Percentiles rank a stretch among this genome's conserved stretches.
phyloP scores from a whole-genome alignment of 345 rosid genomes.

The Erucastrum elatum region DNA sequence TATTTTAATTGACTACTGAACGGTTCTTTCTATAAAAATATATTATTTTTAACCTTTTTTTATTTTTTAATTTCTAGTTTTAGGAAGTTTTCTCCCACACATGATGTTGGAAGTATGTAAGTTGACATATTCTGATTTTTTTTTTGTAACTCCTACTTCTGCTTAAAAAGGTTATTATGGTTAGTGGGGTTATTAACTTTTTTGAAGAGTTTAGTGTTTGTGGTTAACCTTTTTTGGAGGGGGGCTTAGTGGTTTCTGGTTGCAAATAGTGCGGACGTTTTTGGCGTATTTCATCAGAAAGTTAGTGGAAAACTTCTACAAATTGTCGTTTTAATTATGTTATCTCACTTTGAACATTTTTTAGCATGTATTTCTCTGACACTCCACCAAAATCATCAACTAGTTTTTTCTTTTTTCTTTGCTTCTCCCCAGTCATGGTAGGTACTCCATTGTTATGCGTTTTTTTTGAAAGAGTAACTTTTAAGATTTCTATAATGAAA shows the following conservation, averaged over 20 bases:
- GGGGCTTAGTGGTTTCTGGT: not conserved
- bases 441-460: not conserved
- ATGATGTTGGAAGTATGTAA: not conserved
- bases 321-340: conserved; percentile 23
- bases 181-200: conserved; percentile 11
- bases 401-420: not conserved
- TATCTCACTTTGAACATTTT: conserved; percentile 22
- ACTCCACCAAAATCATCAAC: conserved; percentile 22
- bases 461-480: too few relatives aligned
- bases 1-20: conserved; percentile 29
- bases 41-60: not conserved
- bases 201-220: not conserved
- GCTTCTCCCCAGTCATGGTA: not conserved
- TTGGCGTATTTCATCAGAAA: conserved; percentile 18
- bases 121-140: not conserved
- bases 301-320: conserved; percentile 13
- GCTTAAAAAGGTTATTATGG: conserved; percentile 11
- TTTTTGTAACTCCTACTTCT: not conserved
- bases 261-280: conserved; percentile 27
- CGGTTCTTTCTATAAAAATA: conserved; percentile 14
- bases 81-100: conserved; percentile 25
- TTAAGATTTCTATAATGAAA: too few relatives aligned
- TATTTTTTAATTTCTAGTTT: conserved; percentile 1
- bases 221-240: not conserved
- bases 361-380: not conserved